Evolutionary conservation across 768 basidiomycete species (phyloP), one percentile per base, ranked within the genome.

Genomic region (Pleurotus tuoliensis): DNA sequence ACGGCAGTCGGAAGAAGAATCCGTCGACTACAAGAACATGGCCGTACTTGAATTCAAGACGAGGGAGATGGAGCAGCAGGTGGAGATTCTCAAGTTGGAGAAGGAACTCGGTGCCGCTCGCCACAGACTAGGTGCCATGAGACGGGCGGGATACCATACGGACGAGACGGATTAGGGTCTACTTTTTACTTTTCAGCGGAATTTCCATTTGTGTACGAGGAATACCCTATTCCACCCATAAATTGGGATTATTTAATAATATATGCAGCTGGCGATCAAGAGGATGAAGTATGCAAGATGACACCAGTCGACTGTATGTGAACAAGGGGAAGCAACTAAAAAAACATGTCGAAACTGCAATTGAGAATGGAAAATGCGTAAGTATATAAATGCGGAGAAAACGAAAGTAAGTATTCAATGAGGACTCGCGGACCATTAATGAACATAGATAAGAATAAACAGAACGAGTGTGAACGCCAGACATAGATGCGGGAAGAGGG

Each of bases 21-120:
- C 90, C n/a, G 79, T 84, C 11, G 86, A 91, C 71, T 98, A 93
- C 76, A 89, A 88, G 72, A 87, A 86, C 60, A 95, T 98, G 92
- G 91, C 92, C 3, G 86, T 79, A 43, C 78, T 97, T 66, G 95
- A 99, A 72, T 98, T 95, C 83, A 98, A 98, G 81, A 90, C 84
- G 66, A 82, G 88, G 48, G 96, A 98, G 82, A 98, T 99, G 94
- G 97, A 98, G 74, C 94, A 96, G 66, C 95, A 98, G 72, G 97
- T 98, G n/a, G 92, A 96, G 69, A 97, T 99, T 62, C 76, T 99
- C 62, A 94, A 88, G 68, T 72, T 98, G 64, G 97, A 98, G 78
- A 97, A 97, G 76, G 94, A 98, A 0, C 76, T 99, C 38, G 90
- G 90, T 18, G 94, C 86, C 45, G 90, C 92, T 16, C 82, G 92